These are phyloP conservation scores for Orbilia blumenaviensis DNA, from an alignment of 2,329 filamentous ascomycete species.

Conservation along the genomic window DNA sequence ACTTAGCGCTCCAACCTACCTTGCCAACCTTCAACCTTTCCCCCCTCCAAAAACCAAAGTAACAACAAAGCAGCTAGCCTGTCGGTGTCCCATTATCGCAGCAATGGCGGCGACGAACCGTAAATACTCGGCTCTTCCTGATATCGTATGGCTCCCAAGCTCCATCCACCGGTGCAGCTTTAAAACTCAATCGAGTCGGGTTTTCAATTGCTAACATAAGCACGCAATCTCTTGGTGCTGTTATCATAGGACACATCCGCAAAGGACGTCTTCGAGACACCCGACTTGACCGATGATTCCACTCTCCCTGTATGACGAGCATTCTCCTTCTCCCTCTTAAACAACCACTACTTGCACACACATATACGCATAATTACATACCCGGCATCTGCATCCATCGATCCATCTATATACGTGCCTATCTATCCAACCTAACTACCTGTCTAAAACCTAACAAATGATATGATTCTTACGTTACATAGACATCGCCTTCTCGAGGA, in stretches of 20 bases:
- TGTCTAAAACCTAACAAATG: too few species aligned
- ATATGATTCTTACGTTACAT: neutral
- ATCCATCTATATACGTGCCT: too few species aligned
- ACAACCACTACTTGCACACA: neutral
- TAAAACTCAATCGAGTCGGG: slow-evolving; percentile 39
- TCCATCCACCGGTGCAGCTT: neutral
- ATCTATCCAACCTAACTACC: too few species aligned
- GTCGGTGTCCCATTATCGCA: neutral
- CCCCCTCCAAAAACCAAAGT: neutral
- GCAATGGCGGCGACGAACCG: slow-evolving; percentile 77
- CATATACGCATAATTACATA: too few species aligned
- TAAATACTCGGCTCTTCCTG: slow-evolving; percentile 77
- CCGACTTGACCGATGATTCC: slow-evolving; percentile 89
- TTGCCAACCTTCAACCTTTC: neutral
- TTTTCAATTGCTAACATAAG: slow-evolving; percentile 4
- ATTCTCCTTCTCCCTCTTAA: too few species aligned
- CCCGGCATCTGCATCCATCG: too few species aligned
- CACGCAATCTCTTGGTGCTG: too few species aligned
- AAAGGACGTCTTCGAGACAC: slow-evolving; percentile 96
- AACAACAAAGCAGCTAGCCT: too few species aligned
- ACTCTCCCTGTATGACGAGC: slow-evolving; percentile 76
- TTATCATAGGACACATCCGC: slow-evolving; percentile 75
- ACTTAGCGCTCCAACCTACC: neutral
- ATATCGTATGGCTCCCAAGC: slow-evolving; percentile 71
- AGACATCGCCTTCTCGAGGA: slow-evolving; percentile 67